phyloP scores from a whole-genome alignment of 1,284 basidiomycete genomes.

The Ceratorhiza oryzae-sativae region DNA sequence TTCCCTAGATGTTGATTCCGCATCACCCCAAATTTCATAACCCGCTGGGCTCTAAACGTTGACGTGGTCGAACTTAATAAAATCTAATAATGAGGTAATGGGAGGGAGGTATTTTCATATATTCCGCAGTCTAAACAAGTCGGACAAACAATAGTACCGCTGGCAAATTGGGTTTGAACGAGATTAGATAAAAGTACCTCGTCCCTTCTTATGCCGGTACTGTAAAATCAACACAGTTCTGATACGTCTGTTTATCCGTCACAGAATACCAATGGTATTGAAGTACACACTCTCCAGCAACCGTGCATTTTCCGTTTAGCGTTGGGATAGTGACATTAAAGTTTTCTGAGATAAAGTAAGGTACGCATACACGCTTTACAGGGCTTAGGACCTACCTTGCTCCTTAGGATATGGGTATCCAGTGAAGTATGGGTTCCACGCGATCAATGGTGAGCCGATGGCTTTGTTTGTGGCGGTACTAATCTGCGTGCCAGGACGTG shows the following conservation, averaged over 20 bases:
- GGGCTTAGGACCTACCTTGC: conserved; percentile 17
- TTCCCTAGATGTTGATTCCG: no score
- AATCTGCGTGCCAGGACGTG: neutral
- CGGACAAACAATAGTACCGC: no score
- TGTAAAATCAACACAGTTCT: conserved; percentile 34
- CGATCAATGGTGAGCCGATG: conserved; percentile 24
- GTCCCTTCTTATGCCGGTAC: conserved; percentile 1
- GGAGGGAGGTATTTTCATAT: no score
- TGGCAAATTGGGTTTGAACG: no score
- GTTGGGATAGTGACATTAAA: conserved; percentile 34
- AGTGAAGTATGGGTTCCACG: conserved; percentile 36
- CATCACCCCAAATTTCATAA: no score
- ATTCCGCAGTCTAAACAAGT: no score
- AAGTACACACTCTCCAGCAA: conserved; percentile 30
- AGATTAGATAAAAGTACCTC: no score
- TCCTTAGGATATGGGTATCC: conserved; percentile 36
- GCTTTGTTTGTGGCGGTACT: conserved; percentile 25
- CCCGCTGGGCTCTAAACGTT: no score
- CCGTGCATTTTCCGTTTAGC: conserved; percentile 26
- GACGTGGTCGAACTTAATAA: no score
- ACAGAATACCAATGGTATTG: conserved; percentile 36
- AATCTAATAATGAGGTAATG: no score
- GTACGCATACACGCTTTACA: neutral
- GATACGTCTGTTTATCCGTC: conserved; percentile 35
- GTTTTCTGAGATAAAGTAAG: conserved; percentile 12